phyloP scores from a whole-genome alignment of 1,139 yeast species.

The Yamadazyma songkhlaensis region DNA sequence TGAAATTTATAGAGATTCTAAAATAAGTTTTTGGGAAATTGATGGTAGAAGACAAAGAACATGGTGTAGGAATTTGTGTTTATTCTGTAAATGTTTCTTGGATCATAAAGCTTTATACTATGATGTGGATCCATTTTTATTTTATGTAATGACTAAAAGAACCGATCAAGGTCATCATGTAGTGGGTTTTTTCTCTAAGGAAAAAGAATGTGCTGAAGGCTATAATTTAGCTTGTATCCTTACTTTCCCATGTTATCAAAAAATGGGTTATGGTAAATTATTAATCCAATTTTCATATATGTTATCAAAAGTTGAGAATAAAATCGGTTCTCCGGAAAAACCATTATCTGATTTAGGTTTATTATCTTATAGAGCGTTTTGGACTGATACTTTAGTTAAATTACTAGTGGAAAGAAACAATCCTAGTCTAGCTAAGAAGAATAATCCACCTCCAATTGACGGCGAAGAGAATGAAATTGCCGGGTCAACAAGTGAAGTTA shows the following conservation, averaged over 20 bases:
- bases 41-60: conserved; percentile 95
- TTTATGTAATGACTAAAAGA: conserved; percentile 89
- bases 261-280: conserved; percentile 89
- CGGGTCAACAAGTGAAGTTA: conserved; percentile 53
- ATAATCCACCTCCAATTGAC: conserved; percentile 28
- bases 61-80: conserved; percentile 94
- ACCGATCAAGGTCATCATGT: conserved; percentile 91
- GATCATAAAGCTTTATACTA: conserved; percentile 95
- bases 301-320: conserved; percentile 80
- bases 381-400: conserved; percentile 89
- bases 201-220: conserved; percentile 93
- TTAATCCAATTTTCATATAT: conserved; percentile 92
- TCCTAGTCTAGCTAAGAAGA: conserved; percentile 38
- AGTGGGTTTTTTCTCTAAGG: conserved; percentile 95
- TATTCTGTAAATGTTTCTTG: conserved; percentile 80
- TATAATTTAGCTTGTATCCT: conserved; percentile 96
- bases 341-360: conserved; percentile 94
- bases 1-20: conserved; percentile 88
- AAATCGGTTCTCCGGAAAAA: conserved; percentile 95
- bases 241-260: conserved; percentile 92
- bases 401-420: conserved; percentile 62
- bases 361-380: conserved; percentile 88
- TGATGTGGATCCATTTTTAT: conserved; percentile 95
- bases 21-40: conserved; percentile 81
- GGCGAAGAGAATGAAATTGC: conserved; percentile 14